phyloP scores from a whole-genome alignment of 805 yeast species.

The Pichia rugopelliculosa region DNA sequence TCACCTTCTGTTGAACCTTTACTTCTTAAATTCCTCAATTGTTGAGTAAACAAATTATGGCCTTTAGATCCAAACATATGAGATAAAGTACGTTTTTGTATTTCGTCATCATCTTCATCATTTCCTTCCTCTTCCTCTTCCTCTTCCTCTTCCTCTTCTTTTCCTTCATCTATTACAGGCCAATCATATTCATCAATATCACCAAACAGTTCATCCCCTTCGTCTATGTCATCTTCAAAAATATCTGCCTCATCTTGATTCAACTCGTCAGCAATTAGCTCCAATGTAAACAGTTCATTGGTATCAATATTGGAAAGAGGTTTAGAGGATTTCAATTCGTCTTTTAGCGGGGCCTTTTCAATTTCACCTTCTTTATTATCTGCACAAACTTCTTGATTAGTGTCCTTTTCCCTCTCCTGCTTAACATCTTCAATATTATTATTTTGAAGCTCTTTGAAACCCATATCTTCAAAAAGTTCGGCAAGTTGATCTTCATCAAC shows the following conservation, averaged over 20 bases:
- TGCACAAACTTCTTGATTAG: too few species aligned
- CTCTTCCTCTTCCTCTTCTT: constrained; percentile 13
- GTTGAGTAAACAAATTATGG: constrained; percentile 34
- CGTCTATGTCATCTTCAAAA: constrained; percentile 20
- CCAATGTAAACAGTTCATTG: constrained; percentile 45
- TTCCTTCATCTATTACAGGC: constrained; percentile 22
- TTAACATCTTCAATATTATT: neutral
- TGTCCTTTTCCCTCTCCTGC: neutral
- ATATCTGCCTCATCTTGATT: constrained; percentile 17
- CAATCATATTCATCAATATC: constrained; percentile 17
- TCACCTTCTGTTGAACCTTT: constrained; percentile 8
- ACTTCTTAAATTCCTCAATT: constrained; percentile 28
- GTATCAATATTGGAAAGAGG: constrained; percentile 30
- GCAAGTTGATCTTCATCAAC: constrained; percentile 27
- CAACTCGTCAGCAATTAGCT: constrained; percentile 44
- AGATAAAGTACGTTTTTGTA: constrained; percentile 4
- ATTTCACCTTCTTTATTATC: neutral
- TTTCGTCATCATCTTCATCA: constrained; percentile 13
- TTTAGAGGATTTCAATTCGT: constrained; percentile 1
- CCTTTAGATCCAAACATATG: constrained; percentile 24
- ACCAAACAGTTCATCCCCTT: constrained; percentile 8
- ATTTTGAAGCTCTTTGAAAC: constrained; percentile 12
- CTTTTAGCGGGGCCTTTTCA: constrained; percentile 2
- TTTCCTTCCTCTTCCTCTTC: constrained; percentile 11
- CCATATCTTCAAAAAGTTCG: constrained; percentile 31